Evolutionary conservation across 228 moss, liverwort and hornwort species (phyloP), one percentile per base, ranked within the genome.

Genomic region (Sphagnum fallax): DNA sequence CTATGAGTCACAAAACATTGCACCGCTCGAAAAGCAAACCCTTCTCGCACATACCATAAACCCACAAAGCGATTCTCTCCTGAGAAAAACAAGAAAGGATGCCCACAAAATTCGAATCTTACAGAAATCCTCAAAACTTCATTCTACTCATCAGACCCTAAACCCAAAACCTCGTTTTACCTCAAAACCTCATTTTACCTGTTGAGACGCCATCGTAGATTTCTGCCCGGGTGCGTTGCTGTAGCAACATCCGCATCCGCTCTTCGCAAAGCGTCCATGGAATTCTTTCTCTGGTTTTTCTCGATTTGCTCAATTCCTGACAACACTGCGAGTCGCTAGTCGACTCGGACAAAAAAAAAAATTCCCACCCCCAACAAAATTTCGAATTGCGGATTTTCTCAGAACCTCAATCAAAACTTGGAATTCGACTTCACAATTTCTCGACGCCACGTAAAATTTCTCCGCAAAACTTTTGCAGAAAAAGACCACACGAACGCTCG

Each of bases 171-270:
- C 10, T 14, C 4, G 57, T 9, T 14, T 9, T 14, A 9, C 57
- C 14, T 58, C 57, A 58, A 10, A 58, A 58, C 14, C 57, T 18
- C 3, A 4, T 9, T 16, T 52, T 65, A 85, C 85, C 85, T 76
- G 73, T 85, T 85, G 57, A 82, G 68, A 63, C 82, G 79, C 82
- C 85, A 82, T 52, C 85, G 58, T 10, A 79, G 72, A 14, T 74
- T 85, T 63, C 77, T 72, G 63, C 77, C 76, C 8, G 82, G 85
- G 50, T 85, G 75, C 5, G 85, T 85, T 10, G 79, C 85, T 59
- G 74, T 70, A 52, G 79, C 79, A 8, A 85, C 77, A 32, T 68
- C 76, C 48, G 79, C 75, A 75, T 85, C 85, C 63, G 85, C 79
- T 10, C 80, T 74, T 57, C 85, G 61, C 6, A 85, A 79, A 52